phyloP scores from a whole-genome alignment of 2,329 filamentous ascomycete genomes.

The Aspergillus sp. region DNA sequence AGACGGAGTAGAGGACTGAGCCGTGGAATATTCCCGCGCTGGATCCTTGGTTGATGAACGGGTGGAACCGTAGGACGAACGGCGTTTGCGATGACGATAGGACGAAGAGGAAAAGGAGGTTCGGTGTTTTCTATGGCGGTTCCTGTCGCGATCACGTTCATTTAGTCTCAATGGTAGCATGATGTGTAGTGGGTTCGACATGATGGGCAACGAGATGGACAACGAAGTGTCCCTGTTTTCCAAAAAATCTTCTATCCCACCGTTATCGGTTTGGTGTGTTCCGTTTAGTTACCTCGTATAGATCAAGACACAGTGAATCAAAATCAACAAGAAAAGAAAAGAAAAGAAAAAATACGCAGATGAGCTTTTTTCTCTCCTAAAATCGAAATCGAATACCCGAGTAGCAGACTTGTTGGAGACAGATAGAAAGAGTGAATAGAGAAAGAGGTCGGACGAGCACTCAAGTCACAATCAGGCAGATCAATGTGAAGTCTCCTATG shows the following conservation, averaged over 20 bases:
- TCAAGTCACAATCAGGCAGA: too few relatives aligned
- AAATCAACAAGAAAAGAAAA: neutral
- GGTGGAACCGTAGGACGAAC: conserved; percentile 23
- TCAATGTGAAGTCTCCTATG: too few relatives aligned
- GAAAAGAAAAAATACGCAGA: neutral
- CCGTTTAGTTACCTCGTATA: conserved; percentile 19
- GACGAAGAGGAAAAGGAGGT: conserved; percentile 20
- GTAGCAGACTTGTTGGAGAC: neutral
- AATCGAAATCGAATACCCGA: neutral
- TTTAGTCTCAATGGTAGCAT: conserved; percentile 34
- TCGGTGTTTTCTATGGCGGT: conserved; percentile 14
- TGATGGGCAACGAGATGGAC: conserved; percentile 9
- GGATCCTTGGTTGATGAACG: conserved; percentile 30
- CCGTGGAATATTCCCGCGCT: conserved; percentile 22
- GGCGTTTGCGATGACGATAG: conserved; percentile 9
- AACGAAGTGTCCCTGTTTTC: conserved; percentile 6
- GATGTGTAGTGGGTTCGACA: conserved; percentile 17
- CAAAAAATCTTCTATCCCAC: conserved; percentile 7
- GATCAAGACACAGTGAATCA: neutral
- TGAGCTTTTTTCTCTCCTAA: neutral
- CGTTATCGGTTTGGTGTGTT: conserved; percentile 7
- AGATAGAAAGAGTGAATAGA: neutral
- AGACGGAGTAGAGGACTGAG: conserved; percentile 23
- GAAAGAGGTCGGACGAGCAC: neutral
- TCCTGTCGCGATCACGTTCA: conserved; percentile 28